Percentiles rank a stretch among this genome's conserved stretches.
These are phyloP conservation scores for Xylaria sp. DNA, from an alignment of 2,329 filamentous ascomycete genomes.

Conservation along the genomic window DNA sequence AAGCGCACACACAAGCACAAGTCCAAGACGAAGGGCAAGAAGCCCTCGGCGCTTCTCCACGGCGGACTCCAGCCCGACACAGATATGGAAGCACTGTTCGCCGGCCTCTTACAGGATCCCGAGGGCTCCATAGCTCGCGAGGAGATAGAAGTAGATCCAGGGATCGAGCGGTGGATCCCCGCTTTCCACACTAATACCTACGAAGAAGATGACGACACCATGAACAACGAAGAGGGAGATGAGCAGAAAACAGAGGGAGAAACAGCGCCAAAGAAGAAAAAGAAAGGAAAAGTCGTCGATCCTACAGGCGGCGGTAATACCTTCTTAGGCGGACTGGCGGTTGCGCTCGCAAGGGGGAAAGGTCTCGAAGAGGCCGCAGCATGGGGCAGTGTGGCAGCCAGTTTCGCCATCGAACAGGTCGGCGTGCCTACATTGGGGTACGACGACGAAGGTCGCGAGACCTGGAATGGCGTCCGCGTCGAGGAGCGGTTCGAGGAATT, in stretches of 20 bases:
- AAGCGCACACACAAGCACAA: slow-evolving; percentile 53
- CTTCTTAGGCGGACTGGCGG: slow-evolving; percentile 74
- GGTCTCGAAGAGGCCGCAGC: slow-evolving; percentile 75
- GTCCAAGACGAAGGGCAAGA: slow-evolving; percentile 50
- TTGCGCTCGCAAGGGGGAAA: slow-evolving; percentile 69
- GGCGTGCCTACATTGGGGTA: slow-evolving; percentile 74
- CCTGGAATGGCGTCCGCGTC: slow-evolving; percentile 70
- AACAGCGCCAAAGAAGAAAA: neutral
- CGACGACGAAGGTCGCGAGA: slow-evolving; percentile 60
- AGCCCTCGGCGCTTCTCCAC: slow-evolving; percentile 55
- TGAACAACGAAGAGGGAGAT: neutral
- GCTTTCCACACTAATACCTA: slow-evolving; percentile 70
- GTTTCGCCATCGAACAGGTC: slow-evolving; percentile 94
- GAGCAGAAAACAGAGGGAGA: neutral
- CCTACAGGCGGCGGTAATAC: slow-evolving; percentile 95
- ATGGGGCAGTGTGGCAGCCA: slow-evolving; percentile 85
- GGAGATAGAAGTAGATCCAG: slow-evolving; percentile 71
- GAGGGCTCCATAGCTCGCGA: slow-evolving; percentile 66
- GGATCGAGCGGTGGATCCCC: slow-evolving; percentile 78
- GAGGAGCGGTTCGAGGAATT: slow-evolving; percentile 65
- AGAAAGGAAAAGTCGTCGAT: slow-evolving; percentile 73
- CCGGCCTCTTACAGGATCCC: slow-evolving; percentile 65
- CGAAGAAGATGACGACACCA: slow-evolving; percentile 12
- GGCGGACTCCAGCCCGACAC: slow-evolving; percentile 68
- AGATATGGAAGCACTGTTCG: slow-evolving; percentile 72